Conservation (phyloP, 2,329 filamentous ascomycete genomes). For the Nigrospora oryzae region DNA sequence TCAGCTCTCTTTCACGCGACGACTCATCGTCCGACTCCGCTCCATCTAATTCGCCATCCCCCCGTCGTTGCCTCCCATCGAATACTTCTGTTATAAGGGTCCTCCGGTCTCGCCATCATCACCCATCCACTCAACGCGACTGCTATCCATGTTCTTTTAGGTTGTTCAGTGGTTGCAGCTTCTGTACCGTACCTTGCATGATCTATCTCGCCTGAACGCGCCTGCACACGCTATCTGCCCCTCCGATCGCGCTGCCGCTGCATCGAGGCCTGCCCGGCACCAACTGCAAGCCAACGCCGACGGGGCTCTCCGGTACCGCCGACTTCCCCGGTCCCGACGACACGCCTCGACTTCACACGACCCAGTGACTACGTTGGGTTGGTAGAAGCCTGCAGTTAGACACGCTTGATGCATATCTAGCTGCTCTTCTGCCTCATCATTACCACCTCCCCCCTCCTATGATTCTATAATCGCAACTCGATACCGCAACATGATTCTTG, state of each 20-base stretch:
- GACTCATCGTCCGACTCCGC: conserved; percentile 6
- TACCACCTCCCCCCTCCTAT: conserved; percentile 18
- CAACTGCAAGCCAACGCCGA: too few relatives aligned
- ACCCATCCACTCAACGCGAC: conserved; percentile 7
- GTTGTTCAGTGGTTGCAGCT: conserved; percentile 17
- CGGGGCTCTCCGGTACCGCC: too few relatives aligned
- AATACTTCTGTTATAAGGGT: conserved; percentile 13
- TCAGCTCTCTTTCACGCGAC: conserved; percentile 8
- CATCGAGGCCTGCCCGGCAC: too few relatives aligned
- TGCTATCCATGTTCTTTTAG: conserved; percentile 9
- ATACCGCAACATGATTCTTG: conserved; percentile 49
- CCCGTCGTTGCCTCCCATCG: conserved; percentile 8
- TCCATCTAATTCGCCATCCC: conserved; percentile 3
- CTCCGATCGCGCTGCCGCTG: conserved; percentile 5
- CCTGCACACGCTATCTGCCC: not conserved
- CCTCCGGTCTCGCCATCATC: conserved; percentile 5
- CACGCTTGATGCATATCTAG: conserved; percentile 19
- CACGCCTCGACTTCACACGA: not conserved
- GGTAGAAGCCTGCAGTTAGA: conserved; percentile 12
- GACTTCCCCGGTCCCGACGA: too few relatives aligned
- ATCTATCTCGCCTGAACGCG: conserved; percentile 10
- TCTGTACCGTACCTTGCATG: conserved; percentile 24
- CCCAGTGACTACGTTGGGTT: conserved; percentile 11
- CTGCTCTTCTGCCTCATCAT: conserved; percentile 19
- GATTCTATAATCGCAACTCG: conserved; percentile 19